Evolutionary conservation across 192 early-diverging fungal genomes (phyloP).

Genomic region (Backusella tuberculispora): DNA sequence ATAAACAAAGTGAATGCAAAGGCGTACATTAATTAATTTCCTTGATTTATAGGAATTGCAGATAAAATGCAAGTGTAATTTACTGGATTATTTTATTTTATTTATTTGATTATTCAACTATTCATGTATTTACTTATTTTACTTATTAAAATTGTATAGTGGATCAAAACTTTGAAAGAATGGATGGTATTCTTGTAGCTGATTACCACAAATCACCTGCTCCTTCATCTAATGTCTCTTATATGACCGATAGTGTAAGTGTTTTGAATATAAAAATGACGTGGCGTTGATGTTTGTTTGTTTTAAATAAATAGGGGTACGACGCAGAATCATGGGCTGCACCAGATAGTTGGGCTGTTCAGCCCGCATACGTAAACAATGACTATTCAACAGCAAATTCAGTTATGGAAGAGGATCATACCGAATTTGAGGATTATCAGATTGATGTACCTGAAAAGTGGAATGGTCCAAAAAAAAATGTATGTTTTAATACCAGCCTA

Average conservation of each 20-base stretch:
- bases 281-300: neutral
- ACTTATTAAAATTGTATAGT: constrained; percentile 31
- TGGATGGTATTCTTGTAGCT: constrained; percentile 53
- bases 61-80: neutral
- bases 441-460: constrained; percentile 29
- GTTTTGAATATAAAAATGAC: neutral
- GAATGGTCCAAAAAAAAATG: constrained; percentile 32
- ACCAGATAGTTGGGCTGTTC: constrained; percentile 74
- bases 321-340: constrained; percentile 53
- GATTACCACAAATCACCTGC: constrained; percentile 30
- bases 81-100: neutral
- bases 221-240: neutral
- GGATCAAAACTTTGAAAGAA: constrained; percentile 46
- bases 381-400: constrained; percentile 33
- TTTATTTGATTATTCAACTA: neutral
- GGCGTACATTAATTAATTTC: neutral
- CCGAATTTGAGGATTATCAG: constrained; percentile 40
- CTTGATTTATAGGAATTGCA: neutral
- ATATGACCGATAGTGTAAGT: constrained; percentile 20
- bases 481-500: constrained; percentile 25
- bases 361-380: constrained; percentile 38
- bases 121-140: neutral
- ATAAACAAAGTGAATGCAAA: neutral
- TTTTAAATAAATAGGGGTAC: neutral
- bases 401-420: constrained; percentile 33